A percentile compares a stretch with the other conserved stretches of the same genome.
phyloP scores from a whole-genome alignment of 106 monocot genomes.

The Agapanthus africanus region DNA sequence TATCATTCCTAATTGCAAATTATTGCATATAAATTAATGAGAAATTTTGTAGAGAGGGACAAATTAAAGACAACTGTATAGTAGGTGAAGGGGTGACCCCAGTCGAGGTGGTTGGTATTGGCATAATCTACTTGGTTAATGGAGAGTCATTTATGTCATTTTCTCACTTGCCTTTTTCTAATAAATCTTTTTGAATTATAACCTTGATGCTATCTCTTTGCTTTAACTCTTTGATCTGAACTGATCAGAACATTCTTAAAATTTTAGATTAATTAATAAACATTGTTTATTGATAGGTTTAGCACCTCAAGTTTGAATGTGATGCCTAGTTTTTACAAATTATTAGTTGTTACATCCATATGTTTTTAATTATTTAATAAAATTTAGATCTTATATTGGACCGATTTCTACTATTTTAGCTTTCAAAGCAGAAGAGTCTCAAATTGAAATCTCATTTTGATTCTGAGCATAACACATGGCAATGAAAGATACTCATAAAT shows the following conservation, averaged over 20 bases:
- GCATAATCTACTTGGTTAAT: no score
- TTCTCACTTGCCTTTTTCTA: not conserved
- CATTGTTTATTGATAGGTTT: not conserved
- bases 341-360: no score
- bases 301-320: not conserved
- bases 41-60: not conserved
- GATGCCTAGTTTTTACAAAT: no score
- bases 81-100: not conserved
- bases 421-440: no score
- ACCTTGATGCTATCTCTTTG: not conserved
- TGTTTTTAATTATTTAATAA: no score
- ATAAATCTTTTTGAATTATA: no score
- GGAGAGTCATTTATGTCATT: constrained; percentile 1
- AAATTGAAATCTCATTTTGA: no score
- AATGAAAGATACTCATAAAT: no score
- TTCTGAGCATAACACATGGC: no score
- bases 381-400: no score
- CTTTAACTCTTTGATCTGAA: not conserved
- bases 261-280: not conserved
- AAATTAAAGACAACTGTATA: not conserved
- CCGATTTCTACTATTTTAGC: no score
- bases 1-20: not conserved
- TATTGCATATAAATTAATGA: not conserved
- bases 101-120: not conserved
- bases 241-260: not conserved